Evolutionary conservation across 1,284 basidiomycete species (phyloP).

Genomic region (Puccinia polysora): DNA sequence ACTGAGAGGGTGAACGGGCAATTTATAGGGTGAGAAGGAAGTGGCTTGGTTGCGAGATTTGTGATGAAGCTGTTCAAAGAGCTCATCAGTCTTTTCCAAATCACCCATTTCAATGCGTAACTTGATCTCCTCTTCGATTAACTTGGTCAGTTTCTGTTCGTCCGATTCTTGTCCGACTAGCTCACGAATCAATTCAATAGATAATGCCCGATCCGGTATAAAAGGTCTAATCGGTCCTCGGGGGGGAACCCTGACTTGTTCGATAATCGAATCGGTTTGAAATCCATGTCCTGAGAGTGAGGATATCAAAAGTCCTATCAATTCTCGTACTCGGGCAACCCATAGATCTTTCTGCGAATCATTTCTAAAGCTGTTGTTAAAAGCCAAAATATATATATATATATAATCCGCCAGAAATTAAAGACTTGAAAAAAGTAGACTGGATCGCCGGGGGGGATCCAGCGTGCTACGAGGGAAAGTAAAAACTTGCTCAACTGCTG

Average conservation of each 20-base stretch:
- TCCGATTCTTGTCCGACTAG: not conserved
- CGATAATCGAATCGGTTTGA: not conserved
- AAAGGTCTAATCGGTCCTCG: not conserved
- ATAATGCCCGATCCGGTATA: conserved; percentile 3
- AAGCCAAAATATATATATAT: not conserved
- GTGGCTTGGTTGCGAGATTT: not conserved
- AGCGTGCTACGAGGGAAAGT: not conserved
- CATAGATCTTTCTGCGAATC: not conserved
- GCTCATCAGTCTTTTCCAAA: not conserved
- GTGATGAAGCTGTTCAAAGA: not conserved
- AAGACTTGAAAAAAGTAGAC: too few relatives aligned
- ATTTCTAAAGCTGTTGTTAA: not conserved
- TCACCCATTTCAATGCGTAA: conserved; percentile 1
- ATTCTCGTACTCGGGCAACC: not conserved
- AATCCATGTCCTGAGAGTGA: conserved; percentile 10
- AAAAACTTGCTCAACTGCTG: not conserved
- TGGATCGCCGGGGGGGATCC: too few relatives aligned
- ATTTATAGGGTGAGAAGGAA: not conserved
- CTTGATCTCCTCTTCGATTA: conserved; percentile 2
- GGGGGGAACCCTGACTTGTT: not conserved
- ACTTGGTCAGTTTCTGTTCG: not conserved
- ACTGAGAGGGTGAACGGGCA: not conserved
- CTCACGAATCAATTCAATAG: not conserved
- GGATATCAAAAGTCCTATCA: not conserved
- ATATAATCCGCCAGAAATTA: too few relatives aligned